These are phyloP conservation scores for Penicillium taxi DNA, from an alignment of 495 filamentous ascomycete species.

Conservation along the genomic window DNA sequence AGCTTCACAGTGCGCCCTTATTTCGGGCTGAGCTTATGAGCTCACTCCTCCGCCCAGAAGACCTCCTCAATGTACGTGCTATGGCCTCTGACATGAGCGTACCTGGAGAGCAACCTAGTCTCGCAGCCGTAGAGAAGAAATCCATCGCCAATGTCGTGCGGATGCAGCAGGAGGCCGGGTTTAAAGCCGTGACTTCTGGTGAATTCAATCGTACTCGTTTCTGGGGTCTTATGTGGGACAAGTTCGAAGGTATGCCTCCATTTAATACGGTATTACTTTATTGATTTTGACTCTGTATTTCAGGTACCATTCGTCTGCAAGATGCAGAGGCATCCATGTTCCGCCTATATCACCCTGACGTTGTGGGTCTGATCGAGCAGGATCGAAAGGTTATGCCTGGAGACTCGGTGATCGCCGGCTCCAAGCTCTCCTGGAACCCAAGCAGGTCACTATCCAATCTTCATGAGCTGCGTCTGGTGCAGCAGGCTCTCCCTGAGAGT, in stretches of 20 bases:
- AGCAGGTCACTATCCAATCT: conserved; percentile 45
- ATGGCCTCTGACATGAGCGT: conserved; percentile 41
- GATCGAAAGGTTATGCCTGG: conserved; percentile 52
- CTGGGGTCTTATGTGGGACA: conserved; percentile 58
- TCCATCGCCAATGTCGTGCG: conserved; percentile 54
- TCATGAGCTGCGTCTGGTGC: conserved; percentile 50
- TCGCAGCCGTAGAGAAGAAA: conserved; percentile 45
- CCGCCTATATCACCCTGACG: conserved; percentile 62
- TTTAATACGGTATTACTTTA: background rate
- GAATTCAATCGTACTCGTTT: conserved; percentile 52
- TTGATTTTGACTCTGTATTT: background rate
- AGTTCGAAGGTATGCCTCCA: conserved; percentile 50
- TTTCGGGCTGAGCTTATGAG: conserved; percentile 70
- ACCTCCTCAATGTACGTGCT: conserved; percentile 50
- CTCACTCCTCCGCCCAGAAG: conserved; percentile 56
- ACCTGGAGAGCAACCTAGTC: conserved; percentile 27
- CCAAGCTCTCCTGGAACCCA: conserved; percentile 50
- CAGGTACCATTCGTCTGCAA: conserved; percentile 31
- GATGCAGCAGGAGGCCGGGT: conserved; percentile 52
- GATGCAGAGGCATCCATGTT: conserved; percentile 51
- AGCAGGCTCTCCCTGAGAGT: conserved; percentile 40
- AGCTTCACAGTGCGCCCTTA: conserved; percentile 39
- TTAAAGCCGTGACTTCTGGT: conserved; percentile 57
- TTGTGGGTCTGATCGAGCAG: conserved; percentile 56
- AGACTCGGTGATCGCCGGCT: conserved; percentile 57